These are phyloP conservation scores for Trichothecium roseum DNA, from an alignment of 2,329 filamentous ascomycete genomes.

Conservation along the genomic window DNA sequence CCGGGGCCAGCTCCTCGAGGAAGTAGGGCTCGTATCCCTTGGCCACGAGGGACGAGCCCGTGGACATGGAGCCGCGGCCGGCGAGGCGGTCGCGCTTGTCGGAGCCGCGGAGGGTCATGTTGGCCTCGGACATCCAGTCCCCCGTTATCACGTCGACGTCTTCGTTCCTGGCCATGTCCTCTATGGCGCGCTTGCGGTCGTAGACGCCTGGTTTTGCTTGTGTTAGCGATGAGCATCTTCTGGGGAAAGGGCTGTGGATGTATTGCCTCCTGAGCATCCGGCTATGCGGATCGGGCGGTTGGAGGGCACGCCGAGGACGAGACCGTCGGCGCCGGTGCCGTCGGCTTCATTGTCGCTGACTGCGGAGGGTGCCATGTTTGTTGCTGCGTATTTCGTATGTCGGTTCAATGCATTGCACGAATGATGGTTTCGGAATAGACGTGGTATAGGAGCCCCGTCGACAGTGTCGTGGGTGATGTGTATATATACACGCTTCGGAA, in stretches of 20 bases:
- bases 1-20: constrained; percentile 18
- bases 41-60: constrained; percentile 13
- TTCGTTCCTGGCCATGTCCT: constrained; percentile 14
- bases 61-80: constrained; percentile 13
- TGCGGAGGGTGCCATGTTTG: constrained; percentile 11
- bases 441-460: too few species aligned
- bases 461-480: too few species aligned
- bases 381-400: too few species aligned
- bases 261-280: constrained; percentile 15
- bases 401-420: too few species aligned
- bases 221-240: too few species aligned
- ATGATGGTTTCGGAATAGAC: too few species aligned
- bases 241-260: background rate
- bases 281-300: constrained; percentile 15
- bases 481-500: too few species aligned
- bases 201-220: constrained; percentile 26
- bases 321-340: constrained; percentile 3
- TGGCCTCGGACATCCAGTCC: constrained; percentile 20
- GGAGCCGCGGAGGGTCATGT: constrained; percentile 17
- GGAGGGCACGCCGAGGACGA: constrained; percentile 9
- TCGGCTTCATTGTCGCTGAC: constrained; percentile 5
- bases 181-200: constrained; percentile 19
- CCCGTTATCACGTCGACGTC: constrained; percentile 19
- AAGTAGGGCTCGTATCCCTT: constrained; percentile 31
- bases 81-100: constrained; percentile 15